Evolutionary conservation across 805 yeast genomes (phyloP), one percentile per base, ranked within the genome.

Genomic region (Monosporozyma siamensis): DNA sequence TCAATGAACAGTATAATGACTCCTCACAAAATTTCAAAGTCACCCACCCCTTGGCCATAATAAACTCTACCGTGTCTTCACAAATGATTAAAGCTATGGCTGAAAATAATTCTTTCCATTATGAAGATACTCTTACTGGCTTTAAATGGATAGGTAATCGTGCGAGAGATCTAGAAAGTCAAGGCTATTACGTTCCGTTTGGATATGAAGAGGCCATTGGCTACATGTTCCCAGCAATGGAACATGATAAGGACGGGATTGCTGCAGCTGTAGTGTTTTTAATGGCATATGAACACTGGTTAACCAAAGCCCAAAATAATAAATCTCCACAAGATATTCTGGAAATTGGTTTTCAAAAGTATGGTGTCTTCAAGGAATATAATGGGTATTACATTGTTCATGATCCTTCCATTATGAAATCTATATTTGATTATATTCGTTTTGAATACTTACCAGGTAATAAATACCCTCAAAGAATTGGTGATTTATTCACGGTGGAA

Each of bases 121-220:
- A 72, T 61, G 71, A 67, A 34, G 97, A 92, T 48, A 90, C 97
- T 0, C 69, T 90, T 44, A 90, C 97, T 1, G 98, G 98, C 1
- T 90, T 90, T 69, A 90, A 90, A 64, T 90, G 98, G 98, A 81
- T 90, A 29, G 98, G 97, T 3, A 90, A 90, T 57, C 75, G 77
- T 48, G 92, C 95, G 2, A 76, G 82, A 27, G 83, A 80, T 6
- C 66, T 85, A 39, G 87, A 82, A 48, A 47, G 56, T 0, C 58
- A 73, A 35, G 95, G 95, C 0, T 77, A 56, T 53, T 48, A 41
- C 4, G 95, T 89, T 1, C 95, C 95, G 0, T 88, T 90, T 66
- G 97, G 85, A 0, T 90, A 74, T 58, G 98, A 90, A 62, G 98
- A 90, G 58, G 97, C 97, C 2, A 82, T 90, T 50, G 98, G 98